These are phyloP conservation scores for Microdochium paspali DNA, from an alignment of 2,329 filamentous ascomycete genomes.

Conservation along the genomic window DNA sequence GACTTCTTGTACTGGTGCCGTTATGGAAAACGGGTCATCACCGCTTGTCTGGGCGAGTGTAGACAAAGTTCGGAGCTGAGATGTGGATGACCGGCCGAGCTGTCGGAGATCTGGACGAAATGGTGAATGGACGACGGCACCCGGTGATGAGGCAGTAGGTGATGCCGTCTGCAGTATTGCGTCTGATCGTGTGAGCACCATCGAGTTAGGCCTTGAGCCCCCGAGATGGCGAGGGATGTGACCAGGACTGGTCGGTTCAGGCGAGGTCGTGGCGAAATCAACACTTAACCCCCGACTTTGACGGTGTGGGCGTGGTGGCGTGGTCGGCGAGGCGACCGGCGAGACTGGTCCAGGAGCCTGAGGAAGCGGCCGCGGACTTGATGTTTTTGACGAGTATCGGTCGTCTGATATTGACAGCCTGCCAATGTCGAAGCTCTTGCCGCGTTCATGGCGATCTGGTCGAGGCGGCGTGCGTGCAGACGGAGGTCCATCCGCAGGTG, in stretches of 20 bases:
- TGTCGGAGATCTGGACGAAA: constrained; percentile 68
- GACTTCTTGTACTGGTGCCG: constrained; percentile 72
- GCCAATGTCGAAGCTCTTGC: constrained; percentile 55
- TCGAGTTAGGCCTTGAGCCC: constrained; percentile 46
- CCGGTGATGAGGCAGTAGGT: constrained; percentile 18
- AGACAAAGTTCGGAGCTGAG: constrained; percentile 80
- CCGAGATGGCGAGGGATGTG: constrained; percentile 11
- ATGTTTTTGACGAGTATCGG: constrained; percentile 29
- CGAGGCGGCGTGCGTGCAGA: constrained; percentile 24
- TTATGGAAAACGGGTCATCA: constrained; percentile 73
- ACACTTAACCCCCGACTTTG: not conserved
- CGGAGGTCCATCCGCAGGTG: constrained; percentile 37
- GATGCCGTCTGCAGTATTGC: constrained; percentile 28
- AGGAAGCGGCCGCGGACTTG: constrained; percentile 24
- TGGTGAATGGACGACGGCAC: constrained; percentile 29
- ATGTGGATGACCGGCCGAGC: constrained; percentile 80
- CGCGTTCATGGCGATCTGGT: constrained; percentile 40
- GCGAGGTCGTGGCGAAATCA: not conserved
- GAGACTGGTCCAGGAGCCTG: not conserved
- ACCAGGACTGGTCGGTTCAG: constrained; percentile 6
- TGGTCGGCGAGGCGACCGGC: not conserved
- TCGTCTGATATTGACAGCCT: constrained; percentile 39
- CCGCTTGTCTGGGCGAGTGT: constrained; percentile 68
- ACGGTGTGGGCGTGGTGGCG: not conserved
- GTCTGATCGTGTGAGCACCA: constrained; percentile 51